These are phyloP conservation scores for Vitrella brassicaformis DNA, from an alignment of 73 alveolate species.

Conservation along the genomic window DNA sequence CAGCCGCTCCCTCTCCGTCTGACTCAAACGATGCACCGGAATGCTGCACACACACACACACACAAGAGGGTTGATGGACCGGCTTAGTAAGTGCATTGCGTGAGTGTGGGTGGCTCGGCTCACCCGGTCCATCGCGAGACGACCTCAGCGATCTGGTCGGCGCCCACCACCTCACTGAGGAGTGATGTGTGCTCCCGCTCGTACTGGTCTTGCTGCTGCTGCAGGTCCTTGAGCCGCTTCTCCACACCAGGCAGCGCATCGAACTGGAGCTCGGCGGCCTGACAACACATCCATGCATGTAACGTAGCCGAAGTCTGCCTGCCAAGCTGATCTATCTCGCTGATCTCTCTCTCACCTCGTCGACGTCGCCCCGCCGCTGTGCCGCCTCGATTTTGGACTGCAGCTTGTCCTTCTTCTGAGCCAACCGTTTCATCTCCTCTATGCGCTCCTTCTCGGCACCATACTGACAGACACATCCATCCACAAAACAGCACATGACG, in stretches of 20 bases:
- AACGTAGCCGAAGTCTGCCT: neutral
- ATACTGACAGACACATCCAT: too few relatives aligned
- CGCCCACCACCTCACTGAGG: conserved; percentile 16
- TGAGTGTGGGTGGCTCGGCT: too few relatives aligned
- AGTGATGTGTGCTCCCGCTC: neutral
- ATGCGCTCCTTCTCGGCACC: neutral
- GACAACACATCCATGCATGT: neutral
- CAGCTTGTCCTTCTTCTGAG: neutral
- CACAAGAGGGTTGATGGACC: too few relatives aligned
- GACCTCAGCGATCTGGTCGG: conserved; percentile 20
- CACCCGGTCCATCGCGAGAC: conserved; percentile 38
- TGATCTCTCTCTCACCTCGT: neutral
- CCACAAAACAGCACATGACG: too few relatives aligned
- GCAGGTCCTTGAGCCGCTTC: conserved; percentile 16
- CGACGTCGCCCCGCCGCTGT: neutral
- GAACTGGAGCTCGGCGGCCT: conserved; percentile 21
- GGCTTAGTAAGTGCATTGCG: too few relatives aligned
- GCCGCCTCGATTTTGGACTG: neutral
- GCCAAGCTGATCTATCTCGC: neutral
- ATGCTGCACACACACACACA: too few relatives aligned
- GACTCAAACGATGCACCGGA: conserved; percentile 21
- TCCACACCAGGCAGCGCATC: conserved; percentile 25
- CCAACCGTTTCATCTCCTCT: neutral
- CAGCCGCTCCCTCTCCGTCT: conserved; percentile 21
- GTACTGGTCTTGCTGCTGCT: conserved; percentile 3